Base-by-base conservation (phyloP, 768 basidiomycete species). In the Chalciporus chontae region DNA sequence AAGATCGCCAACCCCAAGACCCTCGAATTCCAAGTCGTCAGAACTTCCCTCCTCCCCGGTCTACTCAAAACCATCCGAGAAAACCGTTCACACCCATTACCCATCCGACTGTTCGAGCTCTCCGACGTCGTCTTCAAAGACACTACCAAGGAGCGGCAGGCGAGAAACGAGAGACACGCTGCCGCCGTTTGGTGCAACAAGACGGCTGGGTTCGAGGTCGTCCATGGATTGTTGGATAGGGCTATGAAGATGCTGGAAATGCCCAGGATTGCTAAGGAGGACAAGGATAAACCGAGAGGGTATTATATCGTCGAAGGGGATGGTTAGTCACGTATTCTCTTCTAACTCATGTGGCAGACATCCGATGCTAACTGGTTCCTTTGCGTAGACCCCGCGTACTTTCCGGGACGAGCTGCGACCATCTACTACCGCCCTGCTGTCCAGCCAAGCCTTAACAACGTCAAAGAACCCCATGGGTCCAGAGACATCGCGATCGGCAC, bases 1-100 rank as follows among this genome's bases (percentile, higher is more conserved):
- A 88, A 87, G 60, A 91, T 98, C 53, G 93, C 89, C 50, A 99
- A 99, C 71, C 96, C 96, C 0, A 97, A 96, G 73, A 92, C 96
- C 19, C 79, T 92, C 56, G 96, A 98, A 68, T 98, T 96, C 72
- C 96, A 99, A 71, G 88, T 98, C 50, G 93, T 98, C 39, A 89
- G 96, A 54, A 97, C 96, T 2, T 92, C 94, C 23, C 84, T 99
- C 47, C 74, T 99, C 7, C 94, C 95, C 13, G 96, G 96, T 44
- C 82, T 99, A 40, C 83, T 99, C 59, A 99, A 99, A 73, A 96
- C 94, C 15, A 76, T 96, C 40, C 87, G 96, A 59, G 96, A 99
- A 73, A 99, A 99, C 73, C 84, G 90, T 45, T 90, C 90, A 54
- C 92, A 96, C 57, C 67, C 95, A 1, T 77, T 99, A 13, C 96